These are phyloP conservation scores for Vaccinium corymbosum DNA, from an alignment of 148 eudicot species.

Conservation along the genomic window DNA sequence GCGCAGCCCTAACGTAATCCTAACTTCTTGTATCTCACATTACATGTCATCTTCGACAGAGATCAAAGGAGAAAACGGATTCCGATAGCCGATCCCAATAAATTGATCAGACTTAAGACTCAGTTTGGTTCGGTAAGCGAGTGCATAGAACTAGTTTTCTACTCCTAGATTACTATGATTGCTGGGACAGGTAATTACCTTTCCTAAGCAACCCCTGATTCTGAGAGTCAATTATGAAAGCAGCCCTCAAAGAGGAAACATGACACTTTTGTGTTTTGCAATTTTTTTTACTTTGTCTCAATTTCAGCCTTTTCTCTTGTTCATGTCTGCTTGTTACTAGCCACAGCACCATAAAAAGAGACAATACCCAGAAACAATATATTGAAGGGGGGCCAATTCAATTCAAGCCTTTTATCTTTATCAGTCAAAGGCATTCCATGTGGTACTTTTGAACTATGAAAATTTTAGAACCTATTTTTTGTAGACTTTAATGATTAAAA, in stretches of 20 bases:
- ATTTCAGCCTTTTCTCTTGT: background rate
- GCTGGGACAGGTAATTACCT: background rate
- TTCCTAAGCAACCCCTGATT: background rate
- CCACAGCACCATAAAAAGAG: background rate
- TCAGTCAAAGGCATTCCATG: constrained; percentile 9
- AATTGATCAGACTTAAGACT: no score
- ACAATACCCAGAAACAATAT: background rate
- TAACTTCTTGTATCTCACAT: no score
- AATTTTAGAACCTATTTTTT: background rate
- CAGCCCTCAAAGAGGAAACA: background rate
- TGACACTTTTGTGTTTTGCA: background rate
- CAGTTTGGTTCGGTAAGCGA: no score
- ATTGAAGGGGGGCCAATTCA: background rate
- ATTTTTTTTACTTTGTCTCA: background rate
- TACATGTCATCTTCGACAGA: no score
- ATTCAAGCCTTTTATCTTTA: background rate
- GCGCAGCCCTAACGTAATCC: no score
- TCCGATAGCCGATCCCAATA: no score
- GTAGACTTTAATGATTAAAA: constrained; percentile 2
- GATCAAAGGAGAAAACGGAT: no score
- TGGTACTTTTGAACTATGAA: background rate
- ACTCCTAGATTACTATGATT: no score
- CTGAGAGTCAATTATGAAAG: background rate
- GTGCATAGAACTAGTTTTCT: no score
- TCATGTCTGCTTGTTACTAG: background rate